Evolutionary conservation across 2,329 filamentous ascomycete genomes (phyloP).

Genomic region (Dothistroma pini): DNA sequence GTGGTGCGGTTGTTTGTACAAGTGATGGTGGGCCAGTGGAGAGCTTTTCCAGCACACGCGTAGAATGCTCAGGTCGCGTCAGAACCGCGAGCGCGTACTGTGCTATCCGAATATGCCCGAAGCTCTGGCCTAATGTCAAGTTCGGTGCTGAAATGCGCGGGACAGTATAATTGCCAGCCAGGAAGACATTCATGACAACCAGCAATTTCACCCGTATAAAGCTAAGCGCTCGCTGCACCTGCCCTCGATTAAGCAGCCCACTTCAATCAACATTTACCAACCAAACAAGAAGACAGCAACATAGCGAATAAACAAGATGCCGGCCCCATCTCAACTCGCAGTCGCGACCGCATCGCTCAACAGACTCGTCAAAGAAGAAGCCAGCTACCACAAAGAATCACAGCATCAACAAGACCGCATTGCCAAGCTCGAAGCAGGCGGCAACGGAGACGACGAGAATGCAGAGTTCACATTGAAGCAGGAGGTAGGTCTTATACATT

Average conservation of each 20-base stretch:
- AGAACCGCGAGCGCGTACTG: not conserved
- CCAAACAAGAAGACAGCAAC: not conserved
- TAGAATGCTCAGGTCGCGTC: not conserved
- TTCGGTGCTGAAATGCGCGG: too few species aligned
- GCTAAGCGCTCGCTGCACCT: not conserved
- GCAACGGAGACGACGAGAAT: constrained; percentile 61
- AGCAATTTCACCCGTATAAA: not conserved
- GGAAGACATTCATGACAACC: too few species aligned
- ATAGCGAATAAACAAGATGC: constrained; percentile 53
- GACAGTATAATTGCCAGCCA: too few species aligned
- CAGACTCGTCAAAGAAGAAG: constrained; percentile 87
- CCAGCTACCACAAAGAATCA: constrained; percentile 84
- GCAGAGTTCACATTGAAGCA: constrained; percentile 77
- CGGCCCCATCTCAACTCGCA: constrained; percentile 68
- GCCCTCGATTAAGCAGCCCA: not conserved
- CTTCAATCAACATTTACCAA: not conserved
- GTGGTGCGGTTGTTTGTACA: constrained; percentile 6
- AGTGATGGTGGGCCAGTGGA: constrained; percentile 4
- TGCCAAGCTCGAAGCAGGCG: constrained; percentile 58
- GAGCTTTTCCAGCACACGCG: not conserved
- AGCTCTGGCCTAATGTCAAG: not conserved
- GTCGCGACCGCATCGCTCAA: constrained; percentile 77
- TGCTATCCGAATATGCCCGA: too few species aligned
- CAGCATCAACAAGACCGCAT: constrained; percentile 69
- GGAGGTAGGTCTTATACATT: constrained; percentile 62